Evolutionary conservation across 1,284 basidiomycete species (phyloP), one percentile per base, ranked within the genome.

Genomic region (Trichosporon sp.): DNA sequence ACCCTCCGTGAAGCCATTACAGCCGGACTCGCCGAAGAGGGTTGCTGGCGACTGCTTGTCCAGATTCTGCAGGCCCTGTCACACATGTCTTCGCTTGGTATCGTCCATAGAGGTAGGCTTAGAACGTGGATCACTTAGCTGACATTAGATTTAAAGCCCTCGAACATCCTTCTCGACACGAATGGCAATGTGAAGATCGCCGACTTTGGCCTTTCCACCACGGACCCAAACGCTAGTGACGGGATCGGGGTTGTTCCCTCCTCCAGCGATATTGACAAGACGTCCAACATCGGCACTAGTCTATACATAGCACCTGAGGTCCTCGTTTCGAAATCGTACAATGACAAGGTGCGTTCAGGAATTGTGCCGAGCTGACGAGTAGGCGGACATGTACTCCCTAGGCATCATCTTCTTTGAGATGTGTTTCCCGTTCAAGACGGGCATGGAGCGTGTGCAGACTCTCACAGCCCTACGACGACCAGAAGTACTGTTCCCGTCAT

Each of bases 391-490:
- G 84, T 98, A 96, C 76, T 95, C 92, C 73, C 85, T 96, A 5
- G 95, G 91, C 34, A 89, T 98, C 71, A 94, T 97, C 29, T 95
- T 97, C 80, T 98, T 98, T 74, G 95, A 98, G 82, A 96, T 97
- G 93, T 93, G 94, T 75, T 92, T 89, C 56, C 75, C 82, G 73
- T 95, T 96, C 80, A 84, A 85, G n/a, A 97, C 95, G 0, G 88
- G 87, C 2, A 86, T 91, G 61, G 95, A 98, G 76, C 87, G 95
- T 14, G 89, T 91, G 52, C 85, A 85, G 3, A 90, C 95, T 16
- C 84, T 97, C 6, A 89, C 89, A 67, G 87, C 88, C 58, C 77
- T 96, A 34, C 83, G 94, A 11, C 87, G 86, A 67, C 87, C 87
- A 0, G 81, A 84, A 4, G 86, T 95, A 37, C 82, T 84, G 40